Base-by-base conservation (phyloP, 169 alveolate species). In the Eimeria sp. region DNA sequence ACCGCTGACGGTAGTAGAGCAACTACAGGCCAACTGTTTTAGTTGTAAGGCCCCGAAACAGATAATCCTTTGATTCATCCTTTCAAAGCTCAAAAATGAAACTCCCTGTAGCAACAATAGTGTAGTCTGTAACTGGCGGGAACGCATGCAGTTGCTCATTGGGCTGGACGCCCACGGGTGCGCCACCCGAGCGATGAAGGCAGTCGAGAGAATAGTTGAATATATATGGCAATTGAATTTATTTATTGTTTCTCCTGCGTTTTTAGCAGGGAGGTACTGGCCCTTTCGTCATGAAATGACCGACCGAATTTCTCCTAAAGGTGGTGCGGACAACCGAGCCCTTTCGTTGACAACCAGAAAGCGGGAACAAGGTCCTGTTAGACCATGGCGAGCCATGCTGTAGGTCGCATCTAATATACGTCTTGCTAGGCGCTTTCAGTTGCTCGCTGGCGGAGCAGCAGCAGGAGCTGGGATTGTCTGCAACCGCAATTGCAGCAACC, bases 311-410 rank as follows among this genome's bases (percentile, higher is more conserved):
- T 82, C 72, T 82, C n/a, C 72, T 82, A n/a, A 51, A 82, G 90
- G 67, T 82, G 90, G 73, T 82, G 73, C 90, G 73, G 90, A 57
- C 47, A 49, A 58, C 90, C 90, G n/a, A 49, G 90, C 90, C 90
- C 51, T 54, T 54, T 51, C 90, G 18, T 82, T 51, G 90, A 49
- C 90, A n/a, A 82, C 73, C 90, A 43, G 63, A 75, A 67, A 30
- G 78, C 49, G 47, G 47, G 45, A 51, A 82, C 72, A 27, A 51
- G 51, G 49, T 82, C 73, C 43, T 82, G 90, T 82, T 57, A 58
- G 30, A 82, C 90, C 90, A 82, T 82, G 90, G 90, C 90, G 90
- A 82, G 90, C 90, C 90, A 82, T 82, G 90, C 90, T 14, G 90
- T 82, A 82, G 10, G 90, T 51, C 51, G 7, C 63, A 25, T 18